Conservation (phyloP, 1,284 basidiomycete species). For the Mycosarcoma maydis region DNA sequence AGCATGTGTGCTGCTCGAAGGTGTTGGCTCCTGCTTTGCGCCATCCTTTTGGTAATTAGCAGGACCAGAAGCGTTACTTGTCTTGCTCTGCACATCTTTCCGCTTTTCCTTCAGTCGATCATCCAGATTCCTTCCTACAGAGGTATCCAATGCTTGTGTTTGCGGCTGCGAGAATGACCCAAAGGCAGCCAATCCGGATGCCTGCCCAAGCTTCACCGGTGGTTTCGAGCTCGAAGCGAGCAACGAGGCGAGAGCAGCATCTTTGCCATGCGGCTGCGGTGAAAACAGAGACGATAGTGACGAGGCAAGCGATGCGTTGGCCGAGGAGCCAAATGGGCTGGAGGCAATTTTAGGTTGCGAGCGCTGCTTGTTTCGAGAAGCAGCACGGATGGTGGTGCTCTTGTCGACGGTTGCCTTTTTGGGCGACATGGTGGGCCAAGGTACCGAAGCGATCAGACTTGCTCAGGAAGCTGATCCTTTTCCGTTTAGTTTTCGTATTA, state of each 20-base stretch:
- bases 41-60: not conserved
- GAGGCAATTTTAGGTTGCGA: slow-evolving; percentile 5
- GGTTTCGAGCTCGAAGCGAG: slow-evolving; percentile 37
- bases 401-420: slow-evolving; percentile 36
- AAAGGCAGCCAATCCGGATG: slow-evolving; percentile 24
- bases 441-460: too few species aligned
- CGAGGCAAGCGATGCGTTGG: slow-evolving; percentile 30
- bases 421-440: slow-evolving; percentile 10
- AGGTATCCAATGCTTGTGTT: not conserved
- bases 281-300: slow-evolving; percentile 46
- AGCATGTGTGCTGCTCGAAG: slow-evolving; percentile 10
- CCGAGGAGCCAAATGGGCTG: slow-evolving; percentile 25
- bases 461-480: too few species aligned
- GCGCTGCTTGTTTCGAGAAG: slow-evolving; percentile 40
- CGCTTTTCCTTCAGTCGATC: slow-evolving; percentile 12
- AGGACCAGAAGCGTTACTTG: not conserved
- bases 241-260: slow-evolving; percentile 39
- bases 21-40: not conserved
- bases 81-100: not conserved
- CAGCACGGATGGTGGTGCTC: slow-evolving; percentile 35
- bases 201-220: slow-evolving; percentile 13
- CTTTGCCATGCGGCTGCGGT: slow-evolving; percentile 40
- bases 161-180: slow-evolving; percentile 16
- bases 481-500: too few species aligned
- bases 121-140: slow-evolving; percentile 2